Evolutionary conservation across 805 yeast species (phyloP).

Genomic region (Myxozyma nipponensis): DNA sequence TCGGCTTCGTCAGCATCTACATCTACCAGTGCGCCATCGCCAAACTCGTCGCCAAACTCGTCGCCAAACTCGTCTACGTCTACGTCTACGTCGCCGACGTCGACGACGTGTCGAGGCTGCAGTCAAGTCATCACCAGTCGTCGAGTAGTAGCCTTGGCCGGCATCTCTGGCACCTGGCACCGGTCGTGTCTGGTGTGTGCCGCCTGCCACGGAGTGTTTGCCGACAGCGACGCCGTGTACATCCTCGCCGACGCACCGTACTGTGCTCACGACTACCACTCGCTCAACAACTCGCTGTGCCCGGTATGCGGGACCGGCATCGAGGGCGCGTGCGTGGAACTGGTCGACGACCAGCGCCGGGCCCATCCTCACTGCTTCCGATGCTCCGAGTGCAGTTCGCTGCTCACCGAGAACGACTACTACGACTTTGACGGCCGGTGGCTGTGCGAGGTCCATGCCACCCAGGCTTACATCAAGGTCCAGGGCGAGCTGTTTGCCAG

Average conservation of each 20-base stretch:
- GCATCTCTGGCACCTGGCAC: slow-evolving; percentile 66
- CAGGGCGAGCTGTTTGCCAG: slow-evolving; percentile 10
- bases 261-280: slow-evolving; percentile 75
- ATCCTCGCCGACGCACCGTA: slow-evolving; percentile 76
- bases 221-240: slow-evolving; percentile 42
- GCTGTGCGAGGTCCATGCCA: slow-evolving; percentile 39
- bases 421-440: slow-evolving; percentile 36
- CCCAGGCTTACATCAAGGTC: slow-evolving; percentile 12
- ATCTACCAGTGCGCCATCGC: too few relatives aligned
- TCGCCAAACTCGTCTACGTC: too few relatives aligned
- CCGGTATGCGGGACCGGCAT: slow-evolving; percentile 66
- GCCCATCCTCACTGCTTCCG: slow-evolving; percentile 73
- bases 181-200: slow-evolving; percentile 76
- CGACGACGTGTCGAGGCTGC: neutral
- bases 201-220: slow-evolving; percentile 45
- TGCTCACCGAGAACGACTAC: slow-evolving; percentile 34
- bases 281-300: slow-evolving; percentile 71
- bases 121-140: neutral
- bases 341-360: slow-evolving; percentile 50
- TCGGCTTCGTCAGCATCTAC: neutral
- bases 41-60: too few relatives aligned
- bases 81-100: too few relatives aligned
- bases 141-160: neutral
- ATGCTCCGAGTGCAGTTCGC: slow-evolving; percentile 55
- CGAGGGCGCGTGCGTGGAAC: slow-evolving; percentile 87